Base-by-base conservation (phyloP, 768 basidiomycete genomes). In the Amanita subjunquillea region DNA sequence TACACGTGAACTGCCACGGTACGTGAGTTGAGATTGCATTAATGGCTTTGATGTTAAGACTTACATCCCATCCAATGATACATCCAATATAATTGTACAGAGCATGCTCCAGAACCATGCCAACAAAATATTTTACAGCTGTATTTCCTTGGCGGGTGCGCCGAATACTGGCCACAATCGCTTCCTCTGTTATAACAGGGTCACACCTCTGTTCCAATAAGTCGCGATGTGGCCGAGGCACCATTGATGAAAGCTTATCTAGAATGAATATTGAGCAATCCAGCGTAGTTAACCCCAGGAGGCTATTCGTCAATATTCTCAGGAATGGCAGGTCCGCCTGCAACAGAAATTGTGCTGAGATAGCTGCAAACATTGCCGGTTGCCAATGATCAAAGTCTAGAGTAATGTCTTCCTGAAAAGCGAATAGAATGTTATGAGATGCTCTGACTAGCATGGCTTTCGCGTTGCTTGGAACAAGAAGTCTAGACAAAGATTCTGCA, bases 51-150 rank as follows among this genome's bases (percentile, higher is more conserved):
- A n/a, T 37, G 51, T 27, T 13, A 7, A 37, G 44, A 62, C 67
- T 42, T 55, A 78, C 76, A 62, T 78, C 74, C 78, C 78, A 80
- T 7, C 70, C 72, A 48, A 67, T 64, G 38, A 79, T 72, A 43
- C 71, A 72, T 20, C 73, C 77, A 6, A 65, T 50, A 57, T 77
- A 76, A 5, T 60, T 63, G 49, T 70, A 71, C 44, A 56, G 63
- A 37, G 46, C 59, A 57, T 78, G 76, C 46, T 59, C 58, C 52
- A 78, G 75, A 27, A 73, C 62, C 72, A 75, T 71, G 9, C 79
- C 78, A 29, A 77, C 76, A 53, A 75, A 78, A 58, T 72, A 67
- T 57, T 66, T 63, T 9, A 78, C 62, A 27, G 43, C 52, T 2
- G 38, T 42, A 20, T 53, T 52, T 38, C 13, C 47, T 38, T 48